phyloP scores from a whole-genome alignment of 2,329 filamentous ascomycete species.

The Verticillium longisporum region DNA sequence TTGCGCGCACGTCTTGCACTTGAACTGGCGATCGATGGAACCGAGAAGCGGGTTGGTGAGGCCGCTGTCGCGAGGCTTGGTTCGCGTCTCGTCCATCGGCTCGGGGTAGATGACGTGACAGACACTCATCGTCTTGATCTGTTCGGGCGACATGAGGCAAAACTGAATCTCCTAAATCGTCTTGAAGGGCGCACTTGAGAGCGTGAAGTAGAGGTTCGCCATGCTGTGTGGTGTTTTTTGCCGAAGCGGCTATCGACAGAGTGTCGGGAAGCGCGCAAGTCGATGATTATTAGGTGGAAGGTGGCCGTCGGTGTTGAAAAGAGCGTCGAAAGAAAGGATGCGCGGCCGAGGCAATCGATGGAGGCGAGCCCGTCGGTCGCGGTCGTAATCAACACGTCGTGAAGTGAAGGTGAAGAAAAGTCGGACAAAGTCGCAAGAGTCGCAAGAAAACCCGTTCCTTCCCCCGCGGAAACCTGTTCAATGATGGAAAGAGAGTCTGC shows the following conservation, averaged over 20 bases:
- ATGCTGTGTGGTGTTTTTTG: constrained; percentile 45
- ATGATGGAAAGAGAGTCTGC: constrained; percentile 23
- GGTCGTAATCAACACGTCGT: constrained; percentile 5
- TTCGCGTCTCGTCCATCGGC: constrained; percentile 95
- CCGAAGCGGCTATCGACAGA: neutral
- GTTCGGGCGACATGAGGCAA: constrained; percentile 91
- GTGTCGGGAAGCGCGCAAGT: neutral
- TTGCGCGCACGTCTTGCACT: constrained; percentile 94
- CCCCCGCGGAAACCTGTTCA: constrained; percentile 12
- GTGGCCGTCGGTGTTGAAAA: neutral
- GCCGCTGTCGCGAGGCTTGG: constrained; percentile 83
- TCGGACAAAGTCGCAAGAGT: constrained; percentile 15
- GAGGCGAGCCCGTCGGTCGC: neutral
- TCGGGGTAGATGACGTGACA: constrained; percentile 96
- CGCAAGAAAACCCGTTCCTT: constrained; percentile 10
- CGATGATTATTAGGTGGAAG: neutral
- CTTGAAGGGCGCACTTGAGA: constrained; percentile 92
- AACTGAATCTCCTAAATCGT: constrained; percentile 99
- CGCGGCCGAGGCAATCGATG: neutral
- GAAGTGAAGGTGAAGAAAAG: constrained; percentile 13
- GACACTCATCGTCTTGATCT: constrained; percentile 99
- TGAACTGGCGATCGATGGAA: constrained; percentile 91
- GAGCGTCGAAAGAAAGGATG: neutral
- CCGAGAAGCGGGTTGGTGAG: constrained; percentile 94
- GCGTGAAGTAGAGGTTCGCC: constrained; percentile 86